A percentile compares a stretch with the other conserved stretches of the same genome.
These are phyloP conservation scores for Penicillium cataractarum DNA, from an alignment of 495 filamentous ascomycete species.

Conservation along the genomic window DNA sequence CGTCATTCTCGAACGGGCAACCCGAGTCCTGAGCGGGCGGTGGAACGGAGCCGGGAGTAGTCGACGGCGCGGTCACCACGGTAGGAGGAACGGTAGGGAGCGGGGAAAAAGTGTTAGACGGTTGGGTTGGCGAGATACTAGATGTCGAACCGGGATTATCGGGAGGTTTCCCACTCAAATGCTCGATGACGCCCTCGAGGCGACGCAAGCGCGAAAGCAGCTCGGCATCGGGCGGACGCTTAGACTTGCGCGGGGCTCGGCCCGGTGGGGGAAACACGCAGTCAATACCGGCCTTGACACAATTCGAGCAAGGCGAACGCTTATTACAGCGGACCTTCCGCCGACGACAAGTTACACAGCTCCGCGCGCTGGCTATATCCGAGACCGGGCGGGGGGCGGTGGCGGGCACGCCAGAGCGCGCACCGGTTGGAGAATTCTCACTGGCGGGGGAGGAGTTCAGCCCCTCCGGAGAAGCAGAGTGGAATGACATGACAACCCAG, in stretches of 20 bases:
- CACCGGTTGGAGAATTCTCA: constrained; percentile 27
- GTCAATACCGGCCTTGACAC: constrained; percentile 73
- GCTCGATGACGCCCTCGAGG: constrained; percentile 81
- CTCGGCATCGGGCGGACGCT: constrained; percentile 72
- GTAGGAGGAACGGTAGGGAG: constrained; percentile 5
- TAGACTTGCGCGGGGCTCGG: constrained; percentile 71
- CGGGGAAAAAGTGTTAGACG: not conserved
- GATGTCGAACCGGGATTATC: constrained; percentile 14
- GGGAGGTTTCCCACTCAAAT: constrained; percentile 48
- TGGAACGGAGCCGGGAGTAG: constrained; percentile 9
- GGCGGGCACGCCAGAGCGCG: constrained; percentile 16
- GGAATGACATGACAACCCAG: constrained; percentile 36
- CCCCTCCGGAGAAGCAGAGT: constrained; percentile 30
- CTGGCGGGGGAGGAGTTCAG: constrained; percentile 19
- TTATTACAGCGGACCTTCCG: constrained; percentile 92
- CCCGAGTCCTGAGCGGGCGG: constrained; percentile 13
- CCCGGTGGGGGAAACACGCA: constrained; percentile 86
- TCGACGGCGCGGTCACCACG: not conserved
- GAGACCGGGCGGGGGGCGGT: constrained; percentile 21
- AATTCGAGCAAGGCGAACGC: constrained; percentile 80
- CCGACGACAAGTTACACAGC: constrained; percentile 81
- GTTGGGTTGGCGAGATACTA: constrained; percentile 14
- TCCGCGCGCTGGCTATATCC: constrained; percentile 59
- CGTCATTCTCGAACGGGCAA: constrained; percentile 35
- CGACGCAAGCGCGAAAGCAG: constrained; percentile 75